Percentiles rank a stretch among this genome's conserved stretches.
These are phyloP conservation scores for Cutaneotrichosporon sp. DNA, from an alignment of 1,284 basidiomycete species.

Conservation along the genomic window DNA sequence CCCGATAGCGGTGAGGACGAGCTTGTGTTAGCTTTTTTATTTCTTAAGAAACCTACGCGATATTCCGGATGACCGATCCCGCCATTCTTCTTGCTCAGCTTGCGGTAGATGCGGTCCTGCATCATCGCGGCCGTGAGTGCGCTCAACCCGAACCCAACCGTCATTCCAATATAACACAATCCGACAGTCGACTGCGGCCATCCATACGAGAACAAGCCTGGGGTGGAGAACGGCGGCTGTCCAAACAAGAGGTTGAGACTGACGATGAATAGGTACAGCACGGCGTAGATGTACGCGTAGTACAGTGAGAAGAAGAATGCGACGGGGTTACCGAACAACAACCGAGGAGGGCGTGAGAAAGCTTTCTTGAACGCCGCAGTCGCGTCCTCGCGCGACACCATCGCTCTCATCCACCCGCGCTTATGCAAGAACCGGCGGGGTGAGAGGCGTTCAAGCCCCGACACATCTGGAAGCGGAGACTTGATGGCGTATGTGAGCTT, in stretches of 20 bases:
- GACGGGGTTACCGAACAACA: slow-evolving; percentile 52
- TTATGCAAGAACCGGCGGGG: slow-evolving; percentile 29
- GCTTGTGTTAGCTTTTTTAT: slow-evolving; percentile 22
- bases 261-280: slow-evolving; percentile 55
- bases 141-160: slow-evolving; percentile 51
- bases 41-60: slow-evolving; percentile 34
- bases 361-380: slow-evolving; percentile 36
- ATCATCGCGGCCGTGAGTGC: slow-evolving; percentile 48
- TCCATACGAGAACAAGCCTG: slow-evolving; percentile 50
- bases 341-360: slow-evolving; percentile 52
- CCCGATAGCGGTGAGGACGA: slow-evolving; percentile 54
- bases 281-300: slow-evolving; percentile 55
- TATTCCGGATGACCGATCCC: slow-evolving; percentile 52
- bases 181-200: slow-evolving; percentile 52
- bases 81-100: slow-evolving; percentile 37
- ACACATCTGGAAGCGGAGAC: slow-evolving; percentile 26
- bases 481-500: slow-evolving; percentile 34
- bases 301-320: slow-evolving; percentile 54
- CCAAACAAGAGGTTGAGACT: slow-evolving; percentile 54
- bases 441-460: slow-evolving; percentile 22
- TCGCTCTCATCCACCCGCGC: slow-evolving; percentile 41
- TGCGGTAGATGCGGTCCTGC: slow-evolving; percentile 55
- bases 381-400: slow-evolving; percentile 41
- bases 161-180: slow-evolving; percentile 53
- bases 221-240: slow-evolving; percentile 40